Evolutionary conservation across 257 asterid genomes (phyloP), one percentile per base, ranked within the genome.

Genomic region (Eucommia ulmoides): DNA sequence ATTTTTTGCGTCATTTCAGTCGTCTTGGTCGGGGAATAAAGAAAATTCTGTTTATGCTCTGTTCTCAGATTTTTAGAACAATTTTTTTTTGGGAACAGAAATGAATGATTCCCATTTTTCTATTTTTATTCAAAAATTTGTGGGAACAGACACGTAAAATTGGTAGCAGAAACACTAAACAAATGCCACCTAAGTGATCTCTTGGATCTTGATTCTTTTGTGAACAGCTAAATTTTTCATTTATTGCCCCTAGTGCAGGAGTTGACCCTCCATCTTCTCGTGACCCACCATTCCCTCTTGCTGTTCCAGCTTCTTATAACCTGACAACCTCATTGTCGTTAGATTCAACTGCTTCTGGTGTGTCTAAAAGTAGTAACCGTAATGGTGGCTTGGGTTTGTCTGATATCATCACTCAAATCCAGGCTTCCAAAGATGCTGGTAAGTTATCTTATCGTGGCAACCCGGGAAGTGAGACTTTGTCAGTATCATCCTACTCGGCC

Each of bases 191-290:
- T n/a, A n/a, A n/a, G n/a, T n/a, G n/a, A n/a, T n/a, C n/a, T n/a
- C n/a, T 49, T 54, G 22, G 29, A 33, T 53, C 59, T 45, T 48
- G 33, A 46, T 35, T 53, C 38, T 63, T 53, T 67, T 53, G 53
- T 70, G 79, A 71, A 70, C 52, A 65, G 66, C 79, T 76, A 75
- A 66, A 70, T 74, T 62, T 60, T 65, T 71, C 62, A 69, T 47
- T 60, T 68, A 42, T 78, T 83, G 66, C 76, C 72, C 84, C 93
- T 85, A 80, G 95, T 77, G 95, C 99, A 91, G 99, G 99, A 79
- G 97, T 83, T 74, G 99, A 91, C 75, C 77, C 89, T 20, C 99
- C 99, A 68, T 91, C 99, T 51, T 83, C 99, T 65, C 96, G 99
- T 77, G 96, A 91, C 74, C 96, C 97, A 45, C 99, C 93, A 52